These are phyloP conservation scores for Dicorynia guianensis DNA, from an alignment of 306 rosid genomes.

Conservation along the genomic window DNA sequence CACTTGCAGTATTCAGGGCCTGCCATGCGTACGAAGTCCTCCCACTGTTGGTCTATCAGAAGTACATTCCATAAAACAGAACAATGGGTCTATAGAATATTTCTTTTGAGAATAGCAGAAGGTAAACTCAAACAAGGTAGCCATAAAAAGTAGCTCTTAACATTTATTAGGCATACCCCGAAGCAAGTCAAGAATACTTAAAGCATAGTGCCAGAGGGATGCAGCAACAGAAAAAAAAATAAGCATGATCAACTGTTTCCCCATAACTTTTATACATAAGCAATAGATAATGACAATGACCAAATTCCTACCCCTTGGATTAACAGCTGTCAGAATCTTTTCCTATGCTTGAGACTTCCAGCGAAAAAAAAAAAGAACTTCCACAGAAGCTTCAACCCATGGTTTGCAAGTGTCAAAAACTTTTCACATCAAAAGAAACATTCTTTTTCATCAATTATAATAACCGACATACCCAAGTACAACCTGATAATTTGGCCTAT, in stretches of 20 bases:
- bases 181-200: neutral
- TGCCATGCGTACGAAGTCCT: too few species aligned
- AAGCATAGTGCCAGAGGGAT: constrained; percentile 3
- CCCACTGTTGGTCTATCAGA: too few species aligned
- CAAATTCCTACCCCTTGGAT: neutral
- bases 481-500: too few species aligned
- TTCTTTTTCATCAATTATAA: too few species aligned
- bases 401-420: neutral
- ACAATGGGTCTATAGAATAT: neutral
- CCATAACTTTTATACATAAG: neutral
- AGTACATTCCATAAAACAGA: constrained; percentile 12
- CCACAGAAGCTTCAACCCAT: neutral
- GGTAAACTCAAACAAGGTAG: neutral
- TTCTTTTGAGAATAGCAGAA: neutral
- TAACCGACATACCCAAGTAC: too few species aligned
- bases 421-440: neutral
- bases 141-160: neutral
- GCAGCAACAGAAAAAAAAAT: constrained; percentile 16
- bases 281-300: neutral
- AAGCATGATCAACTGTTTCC: constrained; percentile 5
- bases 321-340: neutral
- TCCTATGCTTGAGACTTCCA: neutral
- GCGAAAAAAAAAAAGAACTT: neutral
- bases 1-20: too few species aligned
- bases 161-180: neutral